Evolutionary conservation across 352 stramenopile genomes (phyloP).

Genomic region (Globisporangium middletonii): DNA sequence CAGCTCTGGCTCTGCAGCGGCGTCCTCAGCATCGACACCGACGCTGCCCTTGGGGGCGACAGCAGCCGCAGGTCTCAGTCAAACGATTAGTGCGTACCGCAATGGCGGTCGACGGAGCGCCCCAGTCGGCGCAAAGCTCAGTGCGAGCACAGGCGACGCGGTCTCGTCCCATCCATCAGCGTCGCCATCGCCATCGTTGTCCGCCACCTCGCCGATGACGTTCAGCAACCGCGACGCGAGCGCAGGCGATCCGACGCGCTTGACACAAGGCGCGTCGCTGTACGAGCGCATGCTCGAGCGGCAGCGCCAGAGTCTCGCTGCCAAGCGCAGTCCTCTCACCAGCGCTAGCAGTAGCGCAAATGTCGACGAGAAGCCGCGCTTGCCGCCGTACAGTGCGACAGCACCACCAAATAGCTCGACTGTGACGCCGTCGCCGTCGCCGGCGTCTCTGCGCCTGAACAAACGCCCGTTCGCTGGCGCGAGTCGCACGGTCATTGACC

Average conservation of each 20-base stretch:
- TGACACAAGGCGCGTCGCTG: too few relatives aligned
- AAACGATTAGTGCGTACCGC: conserved; percentile 5
- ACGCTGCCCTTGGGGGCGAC: background rate
- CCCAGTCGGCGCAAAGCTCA: conserved; percentile 1
- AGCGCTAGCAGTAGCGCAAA: too few relatives aligned
- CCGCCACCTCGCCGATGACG: too few relatives aligned
- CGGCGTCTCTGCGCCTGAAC: background rate
- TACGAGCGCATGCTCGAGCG: too few relatives aligned
- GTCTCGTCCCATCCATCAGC: background rate
- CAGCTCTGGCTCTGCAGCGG: conserved; percentile 4
- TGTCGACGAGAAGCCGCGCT: too few relatives aligned
- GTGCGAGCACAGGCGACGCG: background rate
- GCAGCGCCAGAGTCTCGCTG: too few relatives aligned
- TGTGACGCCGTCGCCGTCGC: background rate
- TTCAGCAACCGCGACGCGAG: too few relatives aligned
- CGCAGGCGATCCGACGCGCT: too few relatives aligned
- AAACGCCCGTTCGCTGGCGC: background rate
- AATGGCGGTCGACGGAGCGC: conserved; percentile 3
- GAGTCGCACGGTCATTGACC: conserved; percentile 20
- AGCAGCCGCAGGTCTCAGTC: background rate
- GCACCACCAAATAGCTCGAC: too few relatives aligned
- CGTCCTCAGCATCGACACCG: background rate
- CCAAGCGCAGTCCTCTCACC: too few relatives aligned
- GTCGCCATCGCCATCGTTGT: background rate
- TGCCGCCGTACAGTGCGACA: too few relatives aligned